phyloP scores from a whole-genome alignment of 805 yeast species.

The Blastobotrys americana region DNA sequence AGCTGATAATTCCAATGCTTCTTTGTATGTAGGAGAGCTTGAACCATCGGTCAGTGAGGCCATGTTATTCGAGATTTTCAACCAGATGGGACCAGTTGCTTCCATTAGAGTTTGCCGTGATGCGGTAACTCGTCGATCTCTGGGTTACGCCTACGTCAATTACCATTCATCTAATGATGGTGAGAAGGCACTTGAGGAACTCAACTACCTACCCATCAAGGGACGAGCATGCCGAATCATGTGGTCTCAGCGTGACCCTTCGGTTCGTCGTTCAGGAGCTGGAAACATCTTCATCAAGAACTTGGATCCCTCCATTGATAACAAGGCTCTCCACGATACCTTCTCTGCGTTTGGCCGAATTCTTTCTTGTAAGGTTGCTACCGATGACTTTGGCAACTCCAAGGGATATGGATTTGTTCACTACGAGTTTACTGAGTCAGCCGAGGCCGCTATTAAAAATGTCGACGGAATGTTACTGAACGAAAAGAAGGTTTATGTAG shows the following conservation, averaged over 20 bases:
- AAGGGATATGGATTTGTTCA: slow-evolving; percentile 98
- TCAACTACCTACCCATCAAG: slow-evolving; percentile 88
- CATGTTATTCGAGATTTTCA: slow-evolving; percentile 85
- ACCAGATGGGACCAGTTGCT: slow-evolving; percentile 89
- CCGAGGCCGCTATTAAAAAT: slow-evolving; percentile 89
- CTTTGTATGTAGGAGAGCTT: slow-evolving; percentile 96
- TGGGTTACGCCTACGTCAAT: slow-evolving; percentile 98
- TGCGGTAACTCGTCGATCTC: slow-evolving; percentile 91
- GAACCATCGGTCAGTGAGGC: slow-evolving; percentile 92
- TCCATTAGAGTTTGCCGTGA: slow-evolving; percentile 99
- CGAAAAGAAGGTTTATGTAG: slow-evolving; percentile 93
- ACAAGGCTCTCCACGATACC: slow-evolving; percentile 97
- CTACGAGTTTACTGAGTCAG: slow-evolving; percentile 88
- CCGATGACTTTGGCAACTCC: slow-evolving; percentile 84
- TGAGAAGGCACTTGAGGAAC: slow-evolving; percentile 86
- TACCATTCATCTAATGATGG: slow-evolving; percentile 85
- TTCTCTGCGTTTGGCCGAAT: slow-evolving; percentile 95
- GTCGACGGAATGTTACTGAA: slow-evolving; percentile 97
- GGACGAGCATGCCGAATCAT: slow-evolving; percentile 97
- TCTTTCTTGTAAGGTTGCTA: slow-evolving; percentile 94
- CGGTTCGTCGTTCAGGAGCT: slow-evolving; percentile 87
- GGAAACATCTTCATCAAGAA: slow-evolving; percentile 98
- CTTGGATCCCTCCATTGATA: slow-evolving; percentile 96
- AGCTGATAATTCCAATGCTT: slow-evolving; percentile 52
- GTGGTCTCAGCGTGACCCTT: slow-evolving; percentile 99